Percentiles rank a stretch among this genome's conserved stretches.
These are phyloP conservation scores for Ligustrum vulgare DNA, from an alignment of 257 asterid genomes.

Conservation along the genomic window DNA sequence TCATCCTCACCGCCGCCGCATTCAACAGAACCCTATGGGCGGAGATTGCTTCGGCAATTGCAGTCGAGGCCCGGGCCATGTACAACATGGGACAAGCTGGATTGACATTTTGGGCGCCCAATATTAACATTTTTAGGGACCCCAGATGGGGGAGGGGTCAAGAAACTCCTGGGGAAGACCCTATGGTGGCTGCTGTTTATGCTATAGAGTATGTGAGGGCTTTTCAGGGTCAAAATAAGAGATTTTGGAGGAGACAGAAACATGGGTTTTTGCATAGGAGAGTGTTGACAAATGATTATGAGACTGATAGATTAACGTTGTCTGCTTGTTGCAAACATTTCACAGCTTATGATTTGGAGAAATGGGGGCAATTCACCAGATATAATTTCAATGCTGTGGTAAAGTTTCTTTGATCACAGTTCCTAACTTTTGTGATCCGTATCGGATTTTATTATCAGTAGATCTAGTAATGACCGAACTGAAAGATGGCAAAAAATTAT, in stretches of 20 bases:
- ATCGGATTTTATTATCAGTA: background rate
- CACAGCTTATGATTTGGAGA: conserved; percentile 89
- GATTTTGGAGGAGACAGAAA: background rate
- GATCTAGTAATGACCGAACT: background rate
- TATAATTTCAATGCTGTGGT: conserved; percentile 86
- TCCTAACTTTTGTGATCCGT: background rate
- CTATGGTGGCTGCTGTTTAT: conserved; percentile 64
- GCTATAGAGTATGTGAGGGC: conserved; percentile 72
- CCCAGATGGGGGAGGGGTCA: conserved; percentile 99
- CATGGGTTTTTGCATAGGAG: conserved; percentile 29
- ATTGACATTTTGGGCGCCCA: conserved; percentile 92
- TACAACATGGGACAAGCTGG: conserved; percentile 75
- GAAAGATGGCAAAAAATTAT: background rate
- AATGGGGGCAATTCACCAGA: conserved; percentile 69
- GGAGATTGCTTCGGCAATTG: conserved; percentile 56
- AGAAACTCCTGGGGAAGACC: conserved; percentile 99
- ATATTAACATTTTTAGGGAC: conserved; percentile 79
- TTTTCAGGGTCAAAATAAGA: conserved; percentile 46
- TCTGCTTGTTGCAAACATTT: conserved; percentile 98
- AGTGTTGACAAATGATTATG: conserved; percentile 33
- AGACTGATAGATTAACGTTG: conserved; percentile 47
- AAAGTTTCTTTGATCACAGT: conserved; percentile 13
- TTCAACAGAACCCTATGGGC: conserved; percentile 75
- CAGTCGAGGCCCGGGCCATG: conserved; percentile 87
- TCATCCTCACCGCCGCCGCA: conserved; percentile 70